Percentiles rank a stretch among this genome's conserved stretches.
These are phyloP conservation scores for Lipomyces orientalis DNA, from an alignment of 805 yeast genomes.

Conservation along the genomic window DNA sequence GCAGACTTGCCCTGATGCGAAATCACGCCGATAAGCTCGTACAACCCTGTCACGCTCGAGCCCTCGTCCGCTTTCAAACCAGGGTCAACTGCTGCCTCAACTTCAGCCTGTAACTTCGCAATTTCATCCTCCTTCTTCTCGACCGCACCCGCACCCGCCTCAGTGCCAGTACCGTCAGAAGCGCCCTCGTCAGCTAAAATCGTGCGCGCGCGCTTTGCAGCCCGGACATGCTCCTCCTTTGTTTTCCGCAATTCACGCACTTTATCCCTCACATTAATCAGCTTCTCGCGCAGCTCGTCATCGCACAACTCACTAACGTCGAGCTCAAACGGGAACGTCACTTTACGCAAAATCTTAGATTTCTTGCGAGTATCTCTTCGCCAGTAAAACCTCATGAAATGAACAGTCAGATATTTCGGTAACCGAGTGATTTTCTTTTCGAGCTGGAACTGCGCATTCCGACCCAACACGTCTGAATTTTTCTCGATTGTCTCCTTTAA, in stretches of 20 bases:
- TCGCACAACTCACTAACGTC: slow-evolving; percentile 87
- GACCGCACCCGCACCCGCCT: slow-evolving; percentile 36
- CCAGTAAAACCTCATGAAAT: slow-evolving; percentile 96
- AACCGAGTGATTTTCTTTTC: slow-evolving; percentile 65
- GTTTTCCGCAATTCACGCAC: slow-evolving; percentile 77
- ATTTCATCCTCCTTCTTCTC: slow-evolving; percentile 39
- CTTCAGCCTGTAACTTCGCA: slow-evolving; percentile 33
- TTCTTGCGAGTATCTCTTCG: slow-evolving; percentile 87
- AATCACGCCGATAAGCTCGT: slow-evolving; percentile 79
- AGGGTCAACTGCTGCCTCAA: slow-evolving; percentile 49
- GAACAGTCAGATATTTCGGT: slow-evolving; percentile 87
- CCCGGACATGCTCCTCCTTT: slow-evolving; percentile 71
- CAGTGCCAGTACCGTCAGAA: slow-evolving; percentile 5
- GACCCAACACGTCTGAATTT: slow-evolving; percentile 68
- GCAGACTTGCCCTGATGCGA: slow-evolving; percentile 96
- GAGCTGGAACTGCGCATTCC: slow-evolving; percentile 74
- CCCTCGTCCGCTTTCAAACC: slow-evolving; percentile 53
- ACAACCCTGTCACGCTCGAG: slow-evolving; percentile 86
- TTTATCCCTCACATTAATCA: slow-evolving; percentile 75
- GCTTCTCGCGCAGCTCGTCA: slow-evolving; percentile 69
- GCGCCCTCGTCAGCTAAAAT: slow-evolving; percentile 43
- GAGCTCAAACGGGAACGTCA: slow-evolving; percentile 90
- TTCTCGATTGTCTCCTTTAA: slow-evolving; percentile 80
- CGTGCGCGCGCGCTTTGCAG: slow-evolving; percentile 63
- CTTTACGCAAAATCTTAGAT: slow-evolving; percentile 92